phyloP scores from a whole-genome alignment of 306 rosid genomes.

The Quercus cerris region DNA sequence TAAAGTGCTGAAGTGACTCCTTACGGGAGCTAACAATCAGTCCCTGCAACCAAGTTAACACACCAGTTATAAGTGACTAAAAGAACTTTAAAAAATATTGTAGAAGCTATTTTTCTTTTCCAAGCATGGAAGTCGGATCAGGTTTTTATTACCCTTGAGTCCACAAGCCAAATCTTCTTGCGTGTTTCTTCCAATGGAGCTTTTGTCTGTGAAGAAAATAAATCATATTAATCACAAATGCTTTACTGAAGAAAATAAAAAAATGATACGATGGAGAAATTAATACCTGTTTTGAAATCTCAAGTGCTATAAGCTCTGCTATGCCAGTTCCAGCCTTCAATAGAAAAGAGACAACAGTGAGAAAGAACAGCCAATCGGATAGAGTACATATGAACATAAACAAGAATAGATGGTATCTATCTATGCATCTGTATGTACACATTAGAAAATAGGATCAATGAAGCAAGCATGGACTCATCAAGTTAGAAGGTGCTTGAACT shows the following conservation, averaged over 20 bases:
- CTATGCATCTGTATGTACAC: neutral
- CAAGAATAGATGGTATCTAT: neutral
- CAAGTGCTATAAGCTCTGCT: slow-evolving; percentile 96
- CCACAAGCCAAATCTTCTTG: slow-evolving; percentile 95
- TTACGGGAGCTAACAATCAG: slow-evolving; percentile 76
- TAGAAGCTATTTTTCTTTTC: slow-evolving; percentile 3
- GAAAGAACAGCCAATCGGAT: slow-evolving; percentile 20
- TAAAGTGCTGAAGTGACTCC: slow-evolving; percentile 85
- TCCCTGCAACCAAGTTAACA: slow-evolving; percentile 49
- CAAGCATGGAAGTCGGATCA: neutral
- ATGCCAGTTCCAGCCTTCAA: slow-evolving; percentile 99
- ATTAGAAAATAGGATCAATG: neutral
- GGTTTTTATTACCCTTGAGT: slow-evolving; percentile 66
- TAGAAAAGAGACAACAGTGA: slow-evolving; percentile 33
- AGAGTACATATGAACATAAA: neutral
- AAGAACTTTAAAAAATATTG: neutral
- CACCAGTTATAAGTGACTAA: slow-evolving; percentile 11
- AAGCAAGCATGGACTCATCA: neutral
- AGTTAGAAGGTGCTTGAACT: neutral
- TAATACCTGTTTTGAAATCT: slow-evolving; percentile 85
- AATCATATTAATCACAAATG: slow-evolving; percentile 1
- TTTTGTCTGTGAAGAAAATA: slow-evolving; percentile 50
- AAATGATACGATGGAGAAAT: slow-evolving; percentile 5
- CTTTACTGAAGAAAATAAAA: neutral
- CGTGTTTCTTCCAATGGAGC: slow-evolving; percentile 85